Base-by-base conservation (phyloP, 179 eudicot species). In the Spinacia oleracea region DNA sequence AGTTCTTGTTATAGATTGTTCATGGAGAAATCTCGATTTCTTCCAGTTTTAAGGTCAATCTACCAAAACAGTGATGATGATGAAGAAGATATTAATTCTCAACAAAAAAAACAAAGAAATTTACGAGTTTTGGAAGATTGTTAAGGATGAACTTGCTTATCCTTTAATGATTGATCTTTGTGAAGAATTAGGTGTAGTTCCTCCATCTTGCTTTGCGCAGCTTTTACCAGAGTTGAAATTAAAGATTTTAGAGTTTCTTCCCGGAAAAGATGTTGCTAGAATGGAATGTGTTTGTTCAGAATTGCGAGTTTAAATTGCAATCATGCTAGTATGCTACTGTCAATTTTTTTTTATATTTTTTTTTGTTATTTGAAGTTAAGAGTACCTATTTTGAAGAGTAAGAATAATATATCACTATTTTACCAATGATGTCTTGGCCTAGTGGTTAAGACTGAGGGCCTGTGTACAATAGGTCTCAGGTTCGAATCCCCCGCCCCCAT, bases 201-300 rank as follows among this genome's bases (percentile, higher is more conserved):
- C 92, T 76, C 98, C 96, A 5, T 83, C 97, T 11, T 90, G 93
- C 82, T 89, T 95, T 71, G 88, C 83, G 88, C 84, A 80, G 38
- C 92, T 95, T 3, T 97, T 95, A 2, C 89, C 89, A 0, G 98
- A 93, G 32, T 87, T 95, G 66, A 93, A 93, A 80, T 87, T 93
- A 35, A 85, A 81, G 83, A 89, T 95, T 65, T 32, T 95, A 76
- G 95, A 90, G 76, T 80, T 79, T 29, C 87, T 93, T 75, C 89
- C 93, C 59, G 95, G 90, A 23, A 79, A 55, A 9, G 93, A 86
- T 74, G 72, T 93, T 77, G 95, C 95, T 3, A 88, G 77, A 79
- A 81, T 84, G 73, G 88, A 88, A 25, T 88, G 92, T 79, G 87
- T 83, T 34, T 87, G 88, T 68, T 82, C 91, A 5, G 98, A 95